Conservation (phyloP, 495 filamentous ascomycete genomes). For the Parathielavia appendiculata region DNA sequence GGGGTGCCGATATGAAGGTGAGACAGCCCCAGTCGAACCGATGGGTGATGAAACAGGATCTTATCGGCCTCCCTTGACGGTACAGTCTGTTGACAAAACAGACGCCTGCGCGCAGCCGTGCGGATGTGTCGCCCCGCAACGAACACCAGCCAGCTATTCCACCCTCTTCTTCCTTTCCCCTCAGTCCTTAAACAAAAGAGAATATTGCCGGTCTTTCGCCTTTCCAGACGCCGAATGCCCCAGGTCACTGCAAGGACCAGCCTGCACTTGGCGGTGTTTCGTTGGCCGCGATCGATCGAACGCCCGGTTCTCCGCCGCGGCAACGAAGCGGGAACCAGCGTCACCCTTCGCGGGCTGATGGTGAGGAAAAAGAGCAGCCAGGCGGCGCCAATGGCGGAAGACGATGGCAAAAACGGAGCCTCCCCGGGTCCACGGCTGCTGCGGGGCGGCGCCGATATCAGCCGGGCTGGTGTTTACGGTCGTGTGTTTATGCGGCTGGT, state of each 20-base stretch:
- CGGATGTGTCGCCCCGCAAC: background rate
- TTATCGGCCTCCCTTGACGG: conserved; percentile 1
- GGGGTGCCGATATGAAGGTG: conserved; percentile 7
- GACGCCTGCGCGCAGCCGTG: background rate
- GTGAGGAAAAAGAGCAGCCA: background rate
- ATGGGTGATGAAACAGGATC: conserved; percentile 6
- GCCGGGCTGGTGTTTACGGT: conserved; percentile 24
- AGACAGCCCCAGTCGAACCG: background rate
- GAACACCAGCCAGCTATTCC: background rate
- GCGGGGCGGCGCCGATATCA: conserved; percentile 16
- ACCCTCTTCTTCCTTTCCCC: background rate
- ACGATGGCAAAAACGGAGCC: background rate
- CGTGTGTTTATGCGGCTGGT: conserved; percentile 27
- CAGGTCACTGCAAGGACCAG: background rate
- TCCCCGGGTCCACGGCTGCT: conserved; percentile 4
- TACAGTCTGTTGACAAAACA: background rate
- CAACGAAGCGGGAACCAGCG: background rate
- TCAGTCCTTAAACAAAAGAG: background rate
- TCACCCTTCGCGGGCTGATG: background rate
- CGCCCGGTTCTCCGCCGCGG: background rate
- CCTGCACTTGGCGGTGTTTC: background rate
- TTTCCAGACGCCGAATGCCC: background rate
- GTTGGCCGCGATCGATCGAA: background rate
- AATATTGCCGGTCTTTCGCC: background rate
- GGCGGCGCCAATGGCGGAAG: background rate